Base-by-base conservation (phyloP, 257 asterid genomes). In the Galeopsis tetrahit region DNA sequence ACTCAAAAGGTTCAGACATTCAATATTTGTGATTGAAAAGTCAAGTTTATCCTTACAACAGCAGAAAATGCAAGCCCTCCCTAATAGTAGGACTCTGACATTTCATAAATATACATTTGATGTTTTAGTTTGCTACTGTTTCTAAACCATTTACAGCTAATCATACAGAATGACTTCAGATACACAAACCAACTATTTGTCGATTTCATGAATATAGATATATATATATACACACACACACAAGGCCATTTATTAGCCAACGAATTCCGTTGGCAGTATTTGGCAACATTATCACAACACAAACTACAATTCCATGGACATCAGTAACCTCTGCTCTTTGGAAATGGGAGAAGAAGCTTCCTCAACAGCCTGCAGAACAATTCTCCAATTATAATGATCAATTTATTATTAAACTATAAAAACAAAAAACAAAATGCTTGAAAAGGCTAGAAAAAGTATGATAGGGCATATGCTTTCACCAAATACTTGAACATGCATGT, bases 291-390 rank as follows among this genome's bases (percentile, higher is more conserved):
- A 42, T 57, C 36, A 55, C 28, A 33, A 21, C 65, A 48, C 58
- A 68, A 38, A 63, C 83, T 70, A 90, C 74, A 90, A 72, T 69
- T 86, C 87, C 82, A 82, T 84, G 62, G 88, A 82, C 98, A 92
- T 90, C 46, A 92, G 89, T 71, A 86, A 68, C 71, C 66, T 81
- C 76, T 77, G 88, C 52, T 84, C 92, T 57, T 79, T 85, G 7
- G 86, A 74, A 33, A 35, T 48, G 11, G 82, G 80, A 67, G 81
- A 82, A 6, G 90, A 80, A 63, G 86, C 85, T 11, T 76, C 82
- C 71, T 85, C 88, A 14, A 90, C 87, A 14, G 84, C 76, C 96
- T 92, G 95, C 85, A 4, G 7, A 33, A 35, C 53, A 5, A 4
- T 38, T 34, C 60, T 76, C 71, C 2, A 57, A 21, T 33, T 14